Evolutionary conservation across 495 filamentous ascomycete genomes (phyloP).

Genomic region (Pyrenula massariospora): DNA sequence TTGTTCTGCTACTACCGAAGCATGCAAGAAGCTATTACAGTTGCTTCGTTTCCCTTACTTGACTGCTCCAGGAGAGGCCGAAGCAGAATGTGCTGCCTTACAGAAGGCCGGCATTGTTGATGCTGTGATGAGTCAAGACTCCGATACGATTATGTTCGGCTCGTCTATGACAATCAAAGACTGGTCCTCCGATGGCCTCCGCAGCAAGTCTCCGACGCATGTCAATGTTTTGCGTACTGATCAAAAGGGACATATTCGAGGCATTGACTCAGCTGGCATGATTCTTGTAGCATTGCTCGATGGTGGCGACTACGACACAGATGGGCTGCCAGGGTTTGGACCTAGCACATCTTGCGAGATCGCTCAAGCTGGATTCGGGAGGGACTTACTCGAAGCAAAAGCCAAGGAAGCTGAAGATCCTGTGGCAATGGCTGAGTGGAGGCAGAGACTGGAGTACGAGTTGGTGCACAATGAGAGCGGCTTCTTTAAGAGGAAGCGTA

Average conservation of each 20-base stretch:
- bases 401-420: slow-evolving; percentile 14
- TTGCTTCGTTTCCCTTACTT: slow-evolving; percentile 79
- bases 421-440: slow-evolving; percentile 53
- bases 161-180: slow-evolving; percentile 66
- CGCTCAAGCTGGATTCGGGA: slow-evolving; percentile 77
- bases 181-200: slow-evolving; percentile 64
- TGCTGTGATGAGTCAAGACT: slow-evolving; percentile 92
- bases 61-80: slow-evolving; percentile 87
- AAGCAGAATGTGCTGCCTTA: slow-evolving; percentile 87
- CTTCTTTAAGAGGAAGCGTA: slow-evolving; percentile 66
- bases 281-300: slow-evolving; percentile 90
- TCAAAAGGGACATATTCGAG: slow-evolving; percentile 12
- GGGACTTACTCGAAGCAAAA: slow-evolving; percentile 51
- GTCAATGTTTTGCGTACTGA: slow-evolving; percentile 30
- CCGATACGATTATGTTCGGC: slow-evolving; percentile 97
- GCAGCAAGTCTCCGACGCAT: slow-evolving; percentile 66
- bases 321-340: slow-evolving; percentile 79
- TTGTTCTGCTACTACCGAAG: slow-evolving; percentile 38
- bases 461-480: slow-evolving; percentile 74
- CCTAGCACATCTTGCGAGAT: slow-evolving; percentile 82
- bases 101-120: slow-evolving; percentile 82
- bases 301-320: slow-evolving; percentile 88
- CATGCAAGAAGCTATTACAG: slow-evolving; percentile 68
- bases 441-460: slow-evolving; percentile 60
- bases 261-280: slow-evolving; percentile 79